Conservation (phyloP, 139 green algal species). For the Chloropicon primus region DNA sequence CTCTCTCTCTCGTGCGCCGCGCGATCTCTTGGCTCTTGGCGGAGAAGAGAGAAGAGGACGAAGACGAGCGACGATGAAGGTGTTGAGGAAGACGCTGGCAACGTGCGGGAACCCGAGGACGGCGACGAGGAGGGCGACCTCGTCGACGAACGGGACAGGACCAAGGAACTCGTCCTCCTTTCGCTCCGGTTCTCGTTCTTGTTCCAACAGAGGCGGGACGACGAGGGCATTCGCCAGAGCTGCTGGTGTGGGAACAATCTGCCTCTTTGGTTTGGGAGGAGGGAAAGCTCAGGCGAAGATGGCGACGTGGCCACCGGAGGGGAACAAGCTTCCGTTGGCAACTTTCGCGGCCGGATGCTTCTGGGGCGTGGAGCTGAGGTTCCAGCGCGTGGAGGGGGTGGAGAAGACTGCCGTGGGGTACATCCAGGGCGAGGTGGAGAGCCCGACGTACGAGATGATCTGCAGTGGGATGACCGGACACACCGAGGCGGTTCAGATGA, state of each 20-base stretch:
- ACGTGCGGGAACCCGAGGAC: no score
- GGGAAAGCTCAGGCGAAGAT: neutral
- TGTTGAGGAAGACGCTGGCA: no score
- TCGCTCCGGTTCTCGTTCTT: no score
- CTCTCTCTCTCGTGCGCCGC: no score
- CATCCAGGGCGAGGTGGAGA: conserved; percentile 9
- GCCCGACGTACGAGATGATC: conserved; percentile 26
- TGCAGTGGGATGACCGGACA: conserved; percentile 21
- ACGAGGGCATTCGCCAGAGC: neutral
- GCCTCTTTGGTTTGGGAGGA: neutral
- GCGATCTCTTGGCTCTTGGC: no score
- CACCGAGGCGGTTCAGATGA: conserved; percentile 14
- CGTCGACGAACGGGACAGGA: no score
- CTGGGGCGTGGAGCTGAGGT: conserved; percentile 25
- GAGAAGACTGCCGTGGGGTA: conserved; percentile 18
- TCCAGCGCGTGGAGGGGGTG: conserved; percentile 20
- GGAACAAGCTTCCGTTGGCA: neutral
- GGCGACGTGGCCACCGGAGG: neutral
- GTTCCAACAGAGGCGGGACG: neutral
- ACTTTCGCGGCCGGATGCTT: conserved; percentile 22
- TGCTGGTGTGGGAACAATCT: neutral
- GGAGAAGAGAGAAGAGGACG: no score
- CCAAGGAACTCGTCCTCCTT: no score
- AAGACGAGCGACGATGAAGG: no score
- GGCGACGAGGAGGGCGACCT: no score